A percentile compares a stretch with the other conserved stretches of the same genome.
Conservation (phyloP, 306 rosid genomes). For the Pyrus bretschneideri region DNA sequence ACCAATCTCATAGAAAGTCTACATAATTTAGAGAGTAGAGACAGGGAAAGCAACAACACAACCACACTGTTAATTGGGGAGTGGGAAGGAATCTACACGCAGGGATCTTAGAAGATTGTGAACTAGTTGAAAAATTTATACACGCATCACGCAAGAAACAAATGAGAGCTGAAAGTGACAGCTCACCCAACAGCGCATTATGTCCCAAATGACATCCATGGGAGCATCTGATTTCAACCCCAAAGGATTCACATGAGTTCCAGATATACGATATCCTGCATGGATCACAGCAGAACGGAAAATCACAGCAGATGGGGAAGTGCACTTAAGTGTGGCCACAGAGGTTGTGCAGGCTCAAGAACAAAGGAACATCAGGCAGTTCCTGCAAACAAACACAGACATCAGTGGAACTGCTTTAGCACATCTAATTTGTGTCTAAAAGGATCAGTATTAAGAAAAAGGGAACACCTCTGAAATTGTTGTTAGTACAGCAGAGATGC, state of each 20-base stretch:
- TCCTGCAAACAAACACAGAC: constrained; percentile 48
- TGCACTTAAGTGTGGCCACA: constrained; percentile 92
- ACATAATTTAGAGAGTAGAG: not conserved
- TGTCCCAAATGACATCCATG: constrained; percentile 93
- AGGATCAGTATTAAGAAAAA: not conserved
- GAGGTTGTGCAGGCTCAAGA: constrained; percentile 88
- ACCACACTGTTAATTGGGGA: not conserved
- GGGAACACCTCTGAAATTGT: constrained; percentile 77
- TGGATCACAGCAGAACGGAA: constrained; percentile 93
- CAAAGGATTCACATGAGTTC: constrained; percentile 89
- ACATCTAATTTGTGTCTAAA: not conserved
- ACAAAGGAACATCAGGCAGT: constrained; percentile 85
- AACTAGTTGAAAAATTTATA: not conserved
- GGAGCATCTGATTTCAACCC: constrained; percentile 97
- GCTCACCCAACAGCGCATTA: constrained; percentile 98
- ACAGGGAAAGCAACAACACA: not conserved
- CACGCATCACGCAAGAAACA: not conserved
- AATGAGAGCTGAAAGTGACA: not conserved
- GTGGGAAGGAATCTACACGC: not conserved
- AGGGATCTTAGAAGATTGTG: not conserved
- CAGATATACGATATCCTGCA: constrained; percentile 89
- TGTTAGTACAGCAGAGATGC: constrained; percentile 79
- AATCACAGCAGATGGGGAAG: constrained; percentile 87
- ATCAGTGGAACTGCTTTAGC: not conserved
- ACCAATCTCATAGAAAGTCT: not conserved